phyloP scores from a whole-genome alignment of 352 stramenopile genomes.

The Phytopythium litorale region DNA sequence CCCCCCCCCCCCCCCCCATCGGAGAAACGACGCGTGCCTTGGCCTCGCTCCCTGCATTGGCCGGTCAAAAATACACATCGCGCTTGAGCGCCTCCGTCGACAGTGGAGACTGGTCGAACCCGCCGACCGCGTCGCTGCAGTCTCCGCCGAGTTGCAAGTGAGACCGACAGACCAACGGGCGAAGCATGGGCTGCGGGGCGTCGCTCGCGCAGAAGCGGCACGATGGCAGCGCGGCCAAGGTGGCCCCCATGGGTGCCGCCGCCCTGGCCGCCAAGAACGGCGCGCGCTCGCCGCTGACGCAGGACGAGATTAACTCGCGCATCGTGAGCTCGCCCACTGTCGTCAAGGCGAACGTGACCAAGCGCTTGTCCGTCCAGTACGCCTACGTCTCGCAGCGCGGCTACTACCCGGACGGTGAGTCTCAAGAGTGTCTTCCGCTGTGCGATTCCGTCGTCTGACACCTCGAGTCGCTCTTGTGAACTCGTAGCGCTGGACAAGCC shows the following conservation, averaged over 20 bases:
- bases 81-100: background rate
- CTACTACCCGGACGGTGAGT: conserved; percentile 90
- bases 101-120: background rate
- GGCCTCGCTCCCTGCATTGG: background rate
- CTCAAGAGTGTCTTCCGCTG: background rate
- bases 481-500: conserved; percentile 88
- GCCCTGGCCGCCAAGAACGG: conserved; percentile 25
- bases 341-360: conserved; percentile 53
- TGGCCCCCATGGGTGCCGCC: conserved; percentile 20
- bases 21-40: background rate
- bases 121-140: no score
- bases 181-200: conserved; percentile 60
- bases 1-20: background rate
- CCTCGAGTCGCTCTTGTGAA: background rate
- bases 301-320: conserved; percentile 82
- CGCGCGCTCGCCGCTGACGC: conserved; percentile 62
- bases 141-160: background rate
- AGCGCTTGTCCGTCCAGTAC: conserved; percentile 80
- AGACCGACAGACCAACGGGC: background rate
- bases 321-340: conserved; percentile 80
- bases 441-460: background rate
- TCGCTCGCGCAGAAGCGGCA: conserved; percentile 46
- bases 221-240: conserved; percentile 37
- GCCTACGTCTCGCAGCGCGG: conserved; percentile 92
- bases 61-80: background rate